Evolutionary conservation across 495 filamentous ascomycete genomes (phyloP).

Genomic region (Tuber umbilicatum): DNA sequence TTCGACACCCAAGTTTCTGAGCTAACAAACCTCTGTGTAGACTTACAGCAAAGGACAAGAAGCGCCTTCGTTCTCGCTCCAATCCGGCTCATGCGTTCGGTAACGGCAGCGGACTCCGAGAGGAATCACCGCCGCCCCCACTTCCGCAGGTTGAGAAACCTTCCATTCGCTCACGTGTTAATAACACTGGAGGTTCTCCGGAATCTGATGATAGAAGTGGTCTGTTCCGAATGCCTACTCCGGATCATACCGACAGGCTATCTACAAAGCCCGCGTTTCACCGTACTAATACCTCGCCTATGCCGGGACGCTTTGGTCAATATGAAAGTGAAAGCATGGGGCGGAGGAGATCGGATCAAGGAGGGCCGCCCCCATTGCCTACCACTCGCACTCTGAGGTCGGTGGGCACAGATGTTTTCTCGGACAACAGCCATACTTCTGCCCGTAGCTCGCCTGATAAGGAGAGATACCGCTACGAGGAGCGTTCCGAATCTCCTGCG

Average conservation of each 20-base stretch:
- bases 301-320: slow-evolving; percentile 32
- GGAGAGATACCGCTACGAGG: slow-evolving; percentile 30
- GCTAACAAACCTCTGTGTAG: slow-evolving; percentile 20
- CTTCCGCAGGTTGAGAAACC: slow-evolving; percentile 42
- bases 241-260: slow-evolving; percentile 26
- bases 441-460: slow-evolving; percentile 26
- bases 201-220: slow-evolving; percentile 24
- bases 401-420: slow-evolving; percentile 31
- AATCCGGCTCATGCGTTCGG: slow-evolving; percentile 57
- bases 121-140: slow-evolving; percentile 51
- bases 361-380: slow-evolving; percentile 31
- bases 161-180: slow-evolving; percentile 39
- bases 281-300: slow-evolving; percentile 34
- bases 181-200: slow-evolving; percentile 22
- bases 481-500: slow-evolving; percentile 30
- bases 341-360: slow-evolving; percentile 35
- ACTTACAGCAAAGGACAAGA: slow-evolving; percentile 40
- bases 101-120: slow-evolving; percentile 54
- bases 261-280: slow-evolving; percentile 32
- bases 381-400: slow-evolving; percentile 28
- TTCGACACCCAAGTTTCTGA: neutral
- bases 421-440: slow-evolving; percentile 30
- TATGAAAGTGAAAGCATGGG: slow-evolving; percentile 32
- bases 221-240: slow-evolving; percentile 35
- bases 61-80: slow-evolving; percentile 52